Evolutionary conservation across 768 basidiomycete genomes (phyloP), one percentile per base, ranked within the genome.

Genomic region (Antrodiella citrinella): DNA sequence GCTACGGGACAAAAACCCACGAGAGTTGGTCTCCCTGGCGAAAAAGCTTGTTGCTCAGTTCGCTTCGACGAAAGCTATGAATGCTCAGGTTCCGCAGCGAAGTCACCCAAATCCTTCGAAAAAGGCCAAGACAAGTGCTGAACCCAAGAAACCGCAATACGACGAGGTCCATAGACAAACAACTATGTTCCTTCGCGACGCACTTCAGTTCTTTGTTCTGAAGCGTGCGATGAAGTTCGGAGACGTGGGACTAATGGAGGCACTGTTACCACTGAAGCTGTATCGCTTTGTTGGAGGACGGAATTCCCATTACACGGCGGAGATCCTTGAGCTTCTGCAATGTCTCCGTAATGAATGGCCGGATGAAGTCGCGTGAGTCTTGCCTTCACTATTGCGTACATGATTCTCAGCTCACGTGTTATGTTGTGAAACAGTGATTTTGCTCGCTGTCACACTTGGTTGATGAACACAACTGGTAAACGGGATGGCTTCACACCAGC

Each of bases 201-300:
- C 57, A 10, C 51, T 61, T 11, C 4, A 20, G 1, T 61, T 52
- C 41, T 23, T 59, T 21, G 47, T 41, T 3, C 46, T 57, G 4
- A 12, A 44, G 4, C 22, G 58, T 20, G 53, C 52, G 12, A 52
- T 57, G 9, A 21, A 43, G 26, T 18, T 13, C 26, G 58, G 58
- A 13, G 67, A 72, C 55, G 65, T 72, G 3, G 67, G 69, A 1
- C 10, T 58, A 1, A 66, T 72, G 64, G 65, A 71, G 49, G 55
- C 55, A 26, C 54, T 64, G 42, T 45, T 71, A 1, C 70, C 69
- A 4, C 24, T 26, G 1, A 50, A 70, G 1, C 50, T 68, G 1
- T 67, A 65, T 25, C 62, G 66, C 3, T 72, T 69, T 53, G 19
- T 51, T 20, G 70, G 69, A 0, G 67, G 67, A 3, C 53, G 61